Base-by-base conservation (phyloP, 176 grass and related monocot genomes). In the Juncus inflexus region DNA sequence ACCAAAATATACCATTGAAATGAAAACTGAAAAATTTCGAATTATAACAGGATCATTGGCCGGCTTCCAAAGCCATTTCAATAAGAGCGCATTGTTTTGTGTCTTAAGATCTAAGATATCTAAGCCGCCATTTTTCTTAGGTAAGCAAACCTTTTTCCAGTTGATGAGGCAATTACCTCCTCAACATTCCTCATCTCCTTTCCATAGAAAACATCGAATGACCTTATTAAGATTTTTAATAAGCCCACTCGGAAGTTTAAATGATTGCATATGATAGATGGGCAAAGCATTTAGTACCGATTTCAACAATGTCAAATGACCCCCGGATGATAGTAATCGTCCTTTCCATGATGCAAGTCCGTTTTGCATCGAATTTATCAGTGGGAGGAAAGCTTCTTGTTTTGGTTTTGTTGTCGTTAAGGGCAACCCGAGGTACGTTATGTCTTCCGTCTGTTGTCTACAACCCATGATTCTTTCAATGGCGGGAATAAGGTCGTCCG, bases 51-150 rank as follows among this genome's bases (percentile, higher is more conserved):
- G 51, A 9, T 54, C 51, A 2, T 54, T 54, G 9, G 9, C 2
- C 3, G n/a, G 51, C 51, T 54, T 54, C 60, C 60, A 64, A 35
- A 64, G 9, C 60, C 60, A 64, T 4, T 41, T 36, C 12, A 64
- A 11, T 7, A 36, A 28, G 1, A 64, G 60, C 4, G 35, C 13
- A 4, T 64, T 4, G 6, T 35, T 12, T 38, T 36, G 1, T 1
- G 6, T 4, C 4, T 12, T 3, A 35, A 66, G 28, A 4, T 66
- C 14, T 0, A 8, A 2, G 35, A 66, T 42, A 8, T 28, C 37
- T 2, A 42, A 15, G 1, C 62, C 62, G n/a, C n/a, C n/a, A n/a
- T n/a, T n/a, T n/a, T n/a, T n/a, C n/a, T n/a, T n/a, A n/a, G n/a
- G n/a, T n/a, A n/a, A n/a, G n/a, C 35, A 66, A 5, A 15, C 7